Base-by-base conservation (phyloP, 331 rosid genomes). In the Malus hybrid region DNA sequence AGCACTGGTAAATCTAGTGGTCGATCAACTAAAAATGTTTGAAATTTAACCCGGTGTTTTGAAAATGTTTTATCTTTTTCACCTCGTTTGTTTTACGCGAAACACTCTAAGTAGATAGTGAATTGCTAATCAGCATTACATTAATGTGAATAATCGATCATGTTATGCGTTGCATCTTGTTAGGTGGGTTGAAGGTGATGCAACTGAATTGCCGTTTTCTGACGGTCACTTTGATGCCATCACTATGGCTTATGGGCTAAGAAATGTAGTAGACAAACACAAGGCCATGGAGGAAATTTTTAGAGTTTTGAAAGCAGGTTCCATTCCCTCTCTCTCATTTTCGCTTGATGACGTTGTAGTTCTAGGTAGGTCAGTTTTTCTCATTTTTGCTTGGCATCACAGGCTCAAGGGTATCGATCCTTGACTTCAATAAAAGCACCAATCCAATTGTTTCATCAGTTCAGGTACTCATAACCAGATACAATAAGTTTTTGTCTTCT, bases 111-210 rank as follows among this genome's bases (percentile, higher is more conserved):
- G 24, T 11, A 16, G n/a, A 19, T 57, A 54, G 0, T 48, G 6
- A 48, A 9, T 19, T 59, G 44, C 16, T 74, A 50, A 62, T 69
- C 20, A 20, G 52, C 36, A 54, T 42, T 39, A 27, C 2, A 33
- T 56, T 5, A 64, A 16, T 72, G 80, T 52, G 34, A 36, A 65
- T 70, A 65, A 14, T 32, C n/a, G 14, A 52, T 29, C 5, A 69
- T 46, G 16, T 15, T 29, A 7, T 80, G 77, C 80, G 46, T 78
- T 85, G 76, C 69, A 13, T 70, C 3, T 29, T 42, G 14, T 42
- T 79, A 94, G 99, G 86, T 92, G 99, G 99, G 78, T 92, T 63
- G 91, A 94, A 88, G 96, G 97, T 61, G 93, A 94, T 83, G 97
- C 99, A 36, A 91, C 92, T 76, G 80, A 89, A 73, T 87, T 94